Base-by-base conservation (phyloP, 208 protist genomes). In the Trypanosomatidae sp. region DNA sequence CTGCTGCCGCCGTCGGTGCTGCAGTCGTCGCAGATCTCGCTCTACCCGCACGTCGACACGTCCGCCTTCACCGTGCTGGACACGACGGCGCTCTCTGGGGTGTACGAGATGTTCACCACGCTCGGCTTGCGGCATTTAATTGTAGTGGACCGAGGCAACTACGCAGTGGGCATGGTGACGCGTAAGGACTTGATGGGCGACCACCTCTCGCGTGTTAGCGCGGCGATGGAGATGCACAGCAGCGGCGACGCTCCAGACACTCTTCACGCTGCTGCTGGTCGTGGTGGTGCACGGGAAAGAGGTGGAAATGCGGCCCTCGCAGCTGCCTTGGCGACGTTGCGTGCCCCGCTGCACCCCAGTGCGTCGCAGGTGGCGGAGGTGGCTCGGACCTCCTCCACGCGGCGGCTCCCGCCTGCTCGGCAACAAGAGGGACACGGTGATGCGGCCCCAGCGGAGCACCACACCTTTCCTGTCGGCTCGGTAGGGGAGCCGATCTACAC, bases 1-100 rank as follows among this genome's bases (percentile, higher is more conserved):
- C 41, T 44, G 12, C 52, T 76, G 50, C 66, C 30, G 0, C 55
- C 12, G 2, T 44, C n/a, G 36, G 43, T 62, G 25, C 53, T 70
- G 52, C 64, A 6, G 1, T 47, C 47, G 1, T 50, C 52, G 47
- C 76, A 80, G 52, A 17, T 80, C 9, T 80, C 76, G 22, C 79
- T 86, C 44, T 90, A 81, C 56, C 79, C 85, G 9, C 84, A 90
- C 74, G 81, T 90, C 39, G 85, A 90, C 66, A 79, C 83, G 1
- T 87, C 82, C 15, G 85, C 79, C 28, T 84, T 87, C 65, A 85
- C 76, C 19, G 79, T 87, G 52, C 74, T 84, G 33, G 79, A 81
- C 55, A 83, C 79, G n/a, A 74, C 85, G 13, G 78, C 82, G 46
- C 82, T 87, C 36, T 76, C 82, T 62, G 60, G 79, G 28, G 78